Base-by-base conservation (phyloP, 2,329 filamentous ascomycete genomes). In the Sclerotinia subarctica region DNA sequence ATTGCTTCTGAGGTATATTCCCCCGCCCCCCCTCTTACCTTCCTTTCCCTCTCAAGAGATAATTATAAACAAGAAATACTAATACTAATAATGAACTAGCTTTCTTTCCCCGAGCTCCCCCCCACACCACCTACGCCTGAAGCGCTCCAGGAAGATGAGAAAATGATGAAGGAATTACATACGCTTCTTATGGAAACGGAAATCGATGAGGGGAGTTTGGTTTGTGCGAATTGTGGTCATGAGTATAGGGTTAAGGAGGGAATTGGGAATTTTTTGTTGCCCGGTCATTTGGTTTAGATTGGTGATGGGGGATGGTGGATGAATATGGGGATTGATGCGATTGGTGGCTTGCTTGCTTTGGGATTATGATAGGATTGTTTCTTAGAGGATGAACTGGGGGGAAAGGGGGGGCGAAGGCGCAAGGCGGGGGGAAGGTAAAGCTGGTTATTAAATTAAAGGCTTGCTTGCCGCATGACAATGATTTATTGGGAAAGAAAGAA, bases 211-310 rank as follows among this genome's bases (percentile, higher is more conserved):
- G 95, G 95, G 3, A 94, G 92, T 80, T 84, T 99, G 72, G 91
- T 94, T 6, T 99, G 95, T 78, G 93, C 87, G 59, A 91, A 91
- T 79, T 99, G 95, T 78, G 92, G 91, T 59, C 94, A 98, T 78
- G 92, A 96, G 82, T 99, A 98, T 80, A 88, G 88, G 69, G 90
- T 99, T 71, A 94, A 95, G 78, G 94, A 99, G 80, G 95, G 95
- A 6, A 97, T 98, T 78, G 93, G 93, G 69, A 98, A 98, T 80
- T 99, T 99, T 76, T 81, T 99, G 77, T 81, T 99, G 73, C 95
- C 95, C 17, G 95, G 91, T 75, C 95, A 99, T 82, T 81, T 99
- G 79, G 95, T 94, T 46, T 86, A 65, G 42, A 42, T 24, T 42
- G 60, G 3, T n/a, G 21, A 35, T 35, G 32, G 1, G 3, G 7